Base-by-base conservation (phyloP, 192 early-diverging fungal genomes). In the Lunasporangiospora selenospora region DNA sequence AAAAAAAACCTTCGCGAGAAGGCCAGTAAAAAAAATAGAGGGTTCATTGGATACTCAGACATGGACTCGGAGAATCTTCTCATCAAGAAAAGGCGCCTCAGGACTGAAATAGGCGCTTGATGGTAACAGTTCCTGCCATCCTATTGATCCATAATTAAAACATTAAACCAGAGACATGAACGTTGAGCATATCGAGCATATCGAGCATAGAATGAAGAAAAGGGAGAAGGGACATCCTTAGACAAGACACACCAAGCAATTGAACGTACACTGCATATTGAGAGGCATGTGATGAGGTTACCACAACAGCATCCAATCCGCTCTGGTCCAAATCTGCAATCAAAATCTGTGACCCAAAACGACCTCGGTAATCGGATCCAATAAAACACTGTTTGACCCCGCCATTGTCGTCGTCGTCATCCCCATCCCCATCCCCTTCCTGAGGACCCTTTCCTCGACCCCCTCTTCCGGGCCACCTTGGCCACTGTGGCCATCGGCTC, bases 221-320 rank as follows among this genome's bases (percentile, higher is more conserved):
- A 1, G 8, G 8, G 18, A 13, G 12, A n/a, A n/a, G n/a, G n/a
- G n/a, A n/a, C n/a, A n/a, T n/a, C n/a, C n/a, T n/a, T n/a, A n/a
- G n/a, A n/a, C n/a, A n/a, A n/a, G n/a, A n/a, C n/a, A n/a, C n/a
- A n/a, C n/a, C n/a, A n/a, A n/a, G n/a, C 26, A 30, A 53, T 9
- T 36, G 3, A 31, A 51, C 69, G 57, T 58, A 73, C 69, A 23
- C 53, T 18, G 60, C 54, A 47, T 52, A 73, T 29, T 57, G 59
- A 3, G 69, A 73, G 26, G 60, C 37, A 39, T 73, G 69, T 12
- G 69, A 62, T 9, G 69, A 73, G 3, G 69, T 58, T 15, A 73
- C 69, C 2, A 73, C 41, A 21, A 73, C n/a, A 15, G 62, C 60
- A 15, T 73, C 69, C 3, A 50, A 1, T 19, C 61, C 69, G 29